A percentile compares a stretch with the other conserved stretches of the same genome.
These are phyloP conservation scores for Talaromyces funiculosus DNA, from an alignment of 2,329 filamentous ascomycete genomes.

Conservation along the genomic window DNA sequence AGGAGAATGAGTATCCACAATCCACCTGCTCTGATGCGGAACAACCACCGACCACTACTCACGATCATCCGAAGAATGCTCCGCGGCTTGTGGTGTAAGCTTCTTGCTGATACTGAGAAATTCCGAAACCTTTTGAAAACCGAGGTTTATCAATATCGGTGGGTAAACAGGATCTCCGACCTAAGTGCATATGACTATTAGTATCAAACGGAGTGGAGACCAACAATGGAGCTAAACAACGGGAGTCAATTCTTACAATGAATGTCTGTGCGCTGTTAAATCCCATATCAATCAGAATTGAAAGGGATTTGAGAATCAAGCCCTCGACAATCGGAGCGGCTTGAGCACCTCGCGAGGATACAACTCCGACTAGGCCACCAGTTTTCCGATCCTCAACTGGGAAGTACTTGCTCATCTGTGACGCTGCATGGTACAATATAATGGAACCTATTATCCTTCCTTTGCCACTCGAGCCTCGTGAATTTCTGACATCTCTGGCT, in stretches of 20 bases:
- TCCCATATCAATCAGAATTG: slow-evolving; percentile 10
- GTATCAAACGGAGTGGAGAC: not conserved
- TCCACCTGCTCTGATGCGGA: not conserved
- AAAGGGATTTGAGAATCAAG: slow-evolving; percentile 3
- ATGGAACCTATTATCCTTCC: slow-evolving; percentile 10
- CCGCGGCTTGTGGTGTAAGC: not conserved
- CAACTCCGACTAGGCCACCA: slow-evolving; percentile 5
- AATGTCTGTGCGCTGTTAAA: slow-evolving; percentile 12
- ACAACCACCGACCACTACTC: not conserved
- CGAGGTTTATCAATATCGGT: slow-evolving; percentile 7
- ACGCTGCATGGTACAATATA: slow-evolving; percentile 10
- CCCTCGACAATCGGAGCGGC: slow-evolving; percentile 4
- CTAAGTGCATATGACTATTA: not conserved
- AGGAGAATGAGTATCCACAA: not conserved
- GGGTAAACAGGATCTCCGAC: slow-evolving; percentile 11
- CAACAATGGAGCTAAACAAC: not conserved
- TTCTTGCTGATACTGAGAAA: slow-evolving; percentile 13
- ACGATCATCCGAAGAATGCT: not conserved
- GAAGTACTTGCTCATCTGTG: slow-evolving; percentile 11
- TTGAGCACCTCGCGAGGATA: not conserved
- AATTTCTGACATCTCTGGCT: not conserved
- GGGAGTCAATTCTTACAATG: not conserved
- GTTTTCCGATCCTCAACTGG: slow-evolving; percentile 8
- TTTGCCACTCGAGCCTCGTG: not conserved
- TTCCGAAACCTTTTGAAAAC: slow-evolving; percentile 11